Evolutionary conservation across 1,139 yeast species (phyloP).

Genomic region (Wickerhamiella pararugosa): DNA sequence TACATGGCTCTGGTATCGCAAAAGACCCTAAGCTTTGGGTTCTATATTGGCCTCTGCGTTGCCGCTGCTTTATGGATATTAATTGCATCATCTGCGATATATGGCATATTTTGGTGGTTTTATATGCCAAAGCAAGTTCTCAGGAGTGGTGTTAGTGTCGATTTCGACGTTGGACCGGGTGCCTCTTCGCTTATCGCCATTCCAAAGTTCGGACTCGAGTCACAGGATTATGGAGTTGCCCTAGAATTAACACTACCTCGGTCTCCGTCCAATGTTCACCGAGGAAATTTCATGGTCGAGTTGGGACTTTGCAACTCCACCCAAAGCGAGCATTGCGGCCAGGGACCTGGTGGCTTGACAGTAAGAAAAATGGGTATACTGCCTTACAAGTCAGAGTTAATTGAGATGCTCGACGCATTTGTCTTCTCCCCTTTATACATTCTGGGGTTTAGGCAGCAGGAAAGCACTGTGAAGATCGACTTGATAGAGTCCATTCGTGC

Average conservation of each 20-base stretch:
- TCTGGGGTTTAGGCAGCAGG: constrained; percentile 17
- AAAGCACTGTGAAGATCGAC: constrained; percentile 10
- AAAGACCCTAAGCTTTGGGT: constrained; percentile 1
- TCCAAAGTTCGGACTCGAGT: constrained; percentile 3
- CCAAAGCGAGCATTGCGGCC: constrained; percentile 4
- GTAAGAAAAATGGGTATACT: constrained; percentile 19
- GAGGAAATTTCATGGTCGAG: constrained; percentile 24
- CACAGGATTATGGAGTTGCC: constrained; percentile 17
- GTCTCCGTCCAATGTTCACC: constrained; percentile 17
- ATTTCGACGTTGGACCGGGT: background rate
- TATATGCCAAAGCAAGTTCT: constrained; percentile 4
- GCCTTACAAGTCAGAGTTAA: constrained; percentile 19
- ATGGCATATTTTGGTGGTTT: constrained; percentile 5
- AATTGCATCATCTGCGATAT: constrained; percentile 1
- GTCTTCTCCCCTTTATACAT: constrained; percentile 21
- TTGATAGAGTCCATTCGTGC: constrained; percentile 10
- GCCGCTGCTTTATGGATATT: constrained; percentile 3
- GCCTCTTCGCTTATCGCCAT: background rate
- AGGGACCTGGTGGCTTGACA: constrained; percentile 1
- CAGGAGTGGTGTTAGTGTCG: background rate
- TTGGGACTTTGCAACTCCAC: constrained; percentile 9
- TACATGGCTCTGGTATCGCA: background rate
- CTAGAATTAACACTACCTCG: constrained; percentile 23
- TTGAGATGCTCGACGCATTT: constrained; percentile 20
- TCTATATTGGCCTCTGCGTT: constrained; percentile 3